phyloP scores from a whole-genome alignment of 202 grass and related monocot genomes.

The Carex arenaria region DNA sequence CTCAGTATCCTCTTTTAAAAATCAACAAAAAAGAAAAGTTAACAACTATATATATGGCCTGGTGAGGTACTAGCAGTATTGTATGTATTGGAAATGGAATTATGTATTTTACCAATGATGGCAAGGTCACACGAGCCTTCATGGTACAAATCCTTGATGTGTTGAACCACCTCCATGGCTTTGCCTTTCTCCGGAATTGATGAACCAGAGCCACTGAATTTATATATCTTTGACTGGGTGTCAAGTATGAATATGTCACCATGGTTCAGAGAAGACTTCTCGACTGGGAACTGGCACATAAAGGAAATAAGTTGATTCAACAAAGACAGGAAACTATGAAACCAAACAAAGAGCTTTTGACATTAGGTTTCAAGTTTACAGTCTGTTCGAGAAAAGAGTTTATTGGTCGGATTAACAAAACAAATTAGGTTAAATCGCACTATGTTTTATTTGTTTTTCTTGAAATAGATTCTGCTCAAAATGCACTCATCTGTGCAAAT shows the following conservation, averaged over 20 bases:
- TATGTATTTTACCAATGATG: conserved; percentile 72
- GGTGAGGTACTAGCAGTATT: not conserved
- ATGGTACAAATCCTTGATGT: conserved; percentile 95
- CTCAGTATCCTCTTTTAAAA: conserved; percentile 59
- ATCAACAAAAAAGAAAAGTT: not conserved
- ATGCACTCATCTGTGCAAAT: not conserved
- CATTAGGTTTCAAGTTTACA: conserved; percentile 10
- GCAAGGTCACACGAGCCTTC: conserved; percentile 71
- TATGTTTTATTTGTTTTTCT: not conserved
- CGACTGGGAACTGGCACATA: conserved; percentile 64
- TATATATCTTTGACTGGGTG: conserved; percentile 92
- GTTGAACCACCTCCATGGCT: conserved; percentile 93
- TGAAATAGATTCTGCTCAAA: not conserved
- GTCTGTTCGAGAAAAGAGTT: not conserved
- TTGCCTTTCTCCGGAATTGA: conserved; percentile 96
- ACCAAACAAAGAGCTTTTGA: not conserved
- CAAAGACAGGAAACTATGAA: not conserved
- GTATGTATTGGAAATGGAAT: too few relatives aligned
- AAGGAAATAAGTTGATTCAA: conserved; percentile 10
- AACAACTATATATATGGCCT: not conserved
- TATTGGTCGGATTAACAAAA: not conserved
- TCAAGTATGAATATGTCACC: conserved; percentile 98
- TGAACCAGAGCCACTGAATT: conserved; percentile 87
- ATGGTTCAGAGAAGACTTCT: conserved; percentile 73
- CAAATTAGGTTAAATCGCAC: not conserved